phyloP scores from a whole-genome alignment of 108 stramenopile species.

The Discostella stelligeroides region DNA sequence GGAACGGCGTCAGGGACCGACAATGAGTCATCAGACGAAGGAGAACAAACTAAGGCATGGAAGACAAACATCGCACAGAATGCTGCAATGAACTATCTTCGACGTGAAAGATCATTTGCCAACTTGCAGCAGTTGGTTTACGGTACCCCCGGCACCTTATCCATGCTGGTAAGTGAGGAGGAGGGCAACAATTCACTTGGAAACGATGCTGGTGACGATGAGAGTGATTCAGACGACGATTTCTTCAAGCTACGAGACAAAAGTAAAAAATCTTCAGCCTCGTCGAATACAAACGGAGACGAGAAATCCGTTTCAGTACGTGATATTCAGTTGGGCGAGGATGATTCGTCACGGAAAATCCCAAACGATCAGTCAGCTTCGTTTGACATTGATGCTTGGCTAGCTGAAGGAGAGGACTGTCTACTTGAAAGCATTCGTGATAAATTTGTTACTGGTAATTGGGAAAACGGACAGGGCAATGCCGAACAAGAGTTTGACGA shows the following conservation, averaged over 20 bases:
- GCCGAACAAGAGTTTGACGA: slow-evolving; percentile 81
- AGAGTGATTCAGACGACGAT: slow-evolving; percentile 52
- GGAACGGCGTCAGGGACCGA: slow-evolving; percentile 48
- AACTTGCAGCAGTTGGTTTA: slow-evolving; percentile 84
- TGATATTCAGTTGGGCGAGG: slow-evolving; percentile 60
- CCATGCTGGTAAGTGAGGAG: slow-evolving; percentile 48
- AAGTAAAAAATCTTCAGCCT: slow-evolving; percentile 21
- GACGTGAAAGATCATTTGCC: slow-evolving; percentile 58
- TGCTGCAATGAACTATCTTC: slow-evolving; percentile 72
- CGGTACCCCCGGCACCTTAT: slow-evolving; percentile 32
- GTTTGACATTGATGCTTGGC: slow-evolving; percentile 66
- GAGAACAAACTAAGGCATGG: slow-evolving; percentile 58
- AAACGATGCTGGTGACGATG: slow-evolving; percentile 59
- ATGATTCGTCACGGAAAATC: slow-evolving; percentile 64
- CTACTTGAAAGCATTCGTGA: slow-evolving; percentile 80
- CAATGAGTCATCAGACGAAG: slow-evolving; percentile 43
- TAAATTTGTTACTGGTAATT: slow-evolving; percentile 97
- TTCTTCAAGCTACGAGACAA: slow-evolving; percentile 59
- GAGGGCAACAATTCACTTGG: slow-evolving; percentile 15
- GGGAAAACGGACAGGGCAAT: slow-evolving; percentile 64
- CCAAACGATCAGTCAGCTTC: slow-evolving; percentile 20
- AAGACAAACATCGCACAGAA: slow-evolving; percentile 70
- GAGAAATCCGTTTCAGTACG: slow-evolving; percentile 44
- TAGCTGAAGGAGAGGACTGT: slow-evolving; percentile 79
- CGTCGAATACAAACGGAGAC: slow-evolving; percentile 17